Base-by-base conservation (phyloP, 2,329 filamentous ascomycete species). In the Dactylellina haptotyla region DNA sequence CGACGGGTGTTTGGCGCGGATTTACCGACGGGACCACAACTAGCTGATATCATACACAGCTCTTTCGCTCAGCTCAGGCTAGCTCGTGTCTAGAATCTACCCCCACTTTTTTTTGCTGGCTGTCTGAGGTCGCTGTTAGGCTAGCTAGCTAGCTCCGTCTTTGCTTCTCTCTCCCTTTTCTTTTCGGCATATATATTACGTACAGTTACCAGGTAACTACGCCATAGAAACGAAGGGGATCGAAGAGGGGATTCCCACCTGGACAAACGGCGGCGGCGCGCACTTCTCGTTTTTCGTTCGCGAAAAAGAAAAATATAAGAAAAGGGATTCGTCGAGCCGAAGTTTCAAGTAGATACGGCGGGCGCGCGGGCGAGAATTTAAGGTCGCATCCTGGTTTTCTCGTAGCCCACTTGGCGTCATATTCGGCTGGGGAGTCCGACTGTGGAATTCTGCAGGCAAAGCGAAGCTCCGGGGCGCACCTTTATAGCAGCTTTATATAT, bases 51-150 rank as follows among this genome's bases (percentile, higher is more conserved):
- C n/a, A 39, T 25, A 20, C n/a, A 8, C 14, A 16, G 53, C 53
- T 57, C 18, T 4, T 3, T 10, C 26, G 48, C 25, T 50, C 9
- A 37, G 16, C 37, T 30, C 3, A 12, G 37, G 25, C 41, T 50
- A 28, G 30, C 30, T 16, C 12, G 12, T 54, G 12, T 28, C 14
- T 30, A 23, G 45, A 4, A 6, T 30, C 34, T n/a, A 12, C 45
- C 58, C 58, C 48, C 58, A 53, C 46, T 30, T 53, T 53, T 63
- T 59, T 54, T 30, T 37, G 9, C 30, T n/a, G n/a, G n/a, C n/a
- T n/a, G n/a, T n/a, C n/a, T n/a, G n/a, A n/a, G n/a, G n/a, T n/a
- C n/a, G n/a, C n/a, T n/a, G n/a, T n/a, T n/a, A n/a, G n/a, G n/a
- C n/a, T n/a, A n/a, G n/a, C n/a, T n/a, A n/a, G n/a, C n/a, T n/a